Conservation (phyloP, 2,329 filamentous ascomycete genomes). For the Trichoderma asperellum region DNA sequence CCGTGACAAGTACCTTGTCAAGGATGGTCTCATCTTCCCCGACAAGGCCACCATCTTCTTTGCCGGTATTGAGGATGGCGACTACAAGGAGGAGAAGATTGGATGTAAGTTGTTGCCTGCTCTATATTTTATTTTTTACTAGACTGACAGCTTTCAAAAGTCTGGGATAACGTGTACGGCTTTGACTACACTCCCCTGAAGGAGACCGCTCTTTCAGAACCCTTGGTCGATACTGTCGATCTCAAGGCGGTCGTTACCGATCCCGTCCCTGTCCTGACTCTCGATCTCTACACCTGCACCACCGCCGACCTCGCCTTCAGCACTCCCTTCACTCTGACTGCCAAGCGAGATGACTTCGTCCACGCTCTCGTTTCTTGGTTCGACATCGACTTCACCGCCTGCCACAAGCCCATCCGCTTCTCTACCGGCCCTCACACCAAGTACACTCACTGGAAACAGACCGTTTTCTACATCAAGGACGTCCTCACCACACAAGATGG, state of each 20-base stretch:
- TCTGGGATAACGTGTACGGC: constrained; percentile 99
- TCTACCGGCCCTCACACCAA: constrained; percentile 97
- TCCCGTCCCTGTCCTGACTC: constrained; percentile 78
- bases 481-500: constrained; percentile 88
- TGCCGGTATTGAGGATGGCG: constrained; percentile 96
- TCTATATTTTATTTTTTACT: not conserved
- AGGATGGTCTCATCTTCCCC: constrained; percentile 93
- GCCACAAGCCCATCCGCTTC: constrained; percentile 97
- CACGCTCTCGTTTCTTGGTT: constrained; percentile 98
- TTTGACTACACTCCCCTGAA: constrained; percentile 97
- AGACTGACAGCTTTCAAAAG: constrained; percentile 50
- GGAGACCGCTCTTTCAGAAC: constrained; percentile 89
- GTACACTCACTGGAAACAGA: constrained; percentile 99
- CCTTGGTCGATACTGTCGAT: constrained; percentile 96
- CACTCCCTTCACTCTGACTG: constrained; percentile 73
- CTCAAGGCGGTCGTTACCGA: constrained; percentile 96
- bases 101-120: constrained; percentile 70
- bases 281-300: constrained; percentile 92
- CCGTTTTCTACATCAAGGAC: constrained; percentile 95
- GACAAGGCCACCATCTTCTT: constrained; percentile 98
- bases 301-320: constrained; percentile 82
- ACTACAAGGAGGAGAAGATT: constrained; percentile 99
- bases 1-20: constrained; percentile 84
- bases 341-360: constrained; percentile 88
- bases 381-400: constrained; percentile 97